Evolutionary conservation across 2,329 filamentous ascomycete species (phyloP), one percentile per base, ranked within the genome.

Genomic region (Ophiostoma ulmi): DNA sequence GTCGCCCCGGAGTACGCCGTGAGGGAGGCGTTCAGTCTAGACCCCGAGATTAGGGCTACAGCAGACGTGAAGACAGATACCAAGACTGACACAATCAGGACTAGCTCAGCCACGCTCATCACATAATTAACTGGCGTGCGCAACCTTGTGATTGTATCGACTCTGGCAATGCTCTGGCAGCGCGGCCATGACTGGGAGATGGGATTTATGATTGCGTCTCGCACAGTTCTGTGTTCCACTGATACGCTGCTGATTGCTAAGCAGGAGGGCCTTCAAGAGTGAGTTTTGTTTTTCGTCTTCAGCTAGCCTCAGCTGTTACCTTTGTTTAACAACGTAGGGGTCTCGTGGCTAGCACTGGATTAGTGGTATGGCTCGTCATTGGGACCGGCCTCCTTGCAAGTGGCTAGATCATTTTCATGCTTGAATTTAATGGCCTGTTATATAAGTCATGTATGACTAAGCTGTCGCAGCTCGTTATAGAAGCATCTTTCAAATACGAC

Each of bases 191-290:
- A 61, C 11, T 58, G 68, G 61, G 74, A 75, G 71, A 74, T 73
- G 70, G 73, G 73, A 7, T 72, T 71, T n/a, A 66, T 75, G 35
- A 73, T 74, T n/a, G 69, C 74, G 36, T 72, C 72, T 1, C 72
- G 74, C 14, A 74, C 71, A 6, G 70, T 74, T 4, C 64, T 73
- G 64, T 74, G 74, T 66, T 68, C 69, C 31, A 73, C 71, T 1
- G 74, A 75, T 41, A 72, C 58, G 52, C 44, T 67, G 70, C 67
- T 52, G 38, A 73, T 68, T 69, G 70, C 71, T 11, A 48, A 26
- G 26, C 67, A 69, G 20, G 69, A 69, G 36, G 63, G 70, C 8
- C 22, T 67, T 8, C n/a, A n/a, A 36, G 70, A 71, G 70, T 71
- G 65, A 17, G 36, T 48, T 69, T 36, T 55, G 5, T 31, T 69